phyloP scores from a whole-genome alignment of 768 basidiomycete genomes.

The Agrocybe pediades region DNA sequence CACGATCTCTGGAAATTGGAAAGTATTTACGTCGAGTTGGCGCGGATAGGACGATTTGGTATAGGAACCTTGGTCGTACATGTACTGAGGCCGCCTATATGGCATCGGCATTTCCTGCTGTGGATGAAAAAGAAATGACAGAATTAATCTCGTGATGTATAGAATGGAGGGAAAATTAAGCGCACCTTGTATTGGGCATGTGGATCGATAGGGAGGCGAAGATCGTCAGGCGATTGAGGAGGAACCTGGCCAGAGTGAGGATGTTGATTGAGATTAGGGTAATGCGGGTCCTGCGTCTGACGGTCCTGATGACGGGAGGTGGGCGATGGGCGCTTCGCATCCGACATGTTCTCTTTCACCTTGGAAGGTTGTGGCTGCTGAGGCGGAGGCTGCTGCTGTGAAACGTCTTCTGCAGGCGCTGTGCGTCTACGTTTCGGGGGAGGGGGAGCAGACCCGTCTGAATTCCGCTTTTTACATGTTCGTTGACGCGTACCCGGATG shows the following conservation, averaged over 20 bases:
- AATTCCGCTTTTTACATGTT: slow-evolving; percentile 80
- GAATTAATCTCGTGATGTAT: too few species aligned
- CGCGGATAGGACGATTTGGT: slow-evolving; percentile 38
- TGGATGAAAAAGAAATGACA: too few species aligned
- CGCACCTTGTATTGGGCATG: too few species aligned
- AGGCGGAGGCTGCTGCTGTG: background rate
- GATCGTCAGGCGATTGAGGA: slow-evolving; percentile 27
- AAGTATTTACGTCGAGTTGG: slow-evolving; percentile 38
- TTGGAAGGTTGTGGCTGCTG: slow-evolving; percentile 13
- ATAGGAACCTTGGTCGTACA: slow-evolving; percentile 38
- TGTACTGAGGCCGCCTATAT: slow-evolving; percentile 32
- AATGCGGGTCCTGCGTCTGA: slow-evolving; percentile 19
- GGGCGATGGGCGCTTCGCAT: slow-evolving; percentile 13
- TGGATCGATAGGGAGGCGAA: slow-evolving; percentile 12
- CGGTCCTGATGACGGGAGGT: slow-evolving; percentile 13
- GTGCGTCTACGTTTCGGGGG: slow-evolving; percentile 57
- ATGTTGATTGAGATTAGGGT: slow-evolving; percentile 14
- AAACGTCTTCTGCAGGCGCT: background rate
- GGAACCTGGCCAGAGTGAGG: slow-evolving; percentile 12
- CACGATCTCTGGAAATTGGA: slow-evolving; percentile 30
- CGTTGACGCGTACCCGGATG: slow-evolving; percentile 82
- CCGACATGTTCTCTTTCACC: slow-evolving; percentile 41
- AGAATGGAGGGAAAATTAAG: too few species aligned
- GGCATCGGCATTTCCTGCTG: slow-evolving; percentile 32
- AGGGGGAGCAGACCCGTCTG: slow-evolving; percentile 51